A percentile compares a stretch with the other conserved stretches of the same genome.
Evolutionary conservation across 1,284 basidiomycete genomes (phyloP).

Genomic region (Takashimella tepidaria): DNA sequence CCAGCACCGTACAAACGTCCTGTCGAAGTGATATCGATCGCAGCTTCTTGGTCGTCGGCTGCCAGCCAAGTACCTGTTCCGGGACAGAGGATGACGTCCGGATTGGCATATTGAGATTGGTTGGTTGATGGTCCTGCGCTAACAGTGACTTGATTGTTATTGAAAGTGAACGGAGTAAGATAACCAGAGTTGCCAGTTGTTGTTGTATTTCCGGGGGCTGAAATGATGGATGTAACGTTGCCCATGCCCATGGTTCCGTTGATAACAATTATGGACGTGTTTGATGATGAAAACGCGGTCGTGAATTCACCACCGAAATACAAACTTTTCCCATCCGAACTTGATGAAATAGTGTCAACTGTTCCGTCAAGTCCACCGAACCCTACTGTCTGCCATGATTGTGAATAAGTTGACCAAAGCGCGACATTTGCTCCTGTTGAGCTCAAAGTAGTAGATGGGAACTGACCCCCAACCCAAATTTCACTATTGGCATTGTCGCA

Average conservation of each 20-base stretch:
- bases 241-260: conserved; percentile 68
- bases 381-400: conserved; percentile 58
- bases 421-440: conserved; percentile 61
- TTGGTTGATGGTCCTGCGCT: conserved; percentile 66
- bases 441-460: conserved; percentile 50
- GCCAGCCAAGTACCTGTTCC: conserved; percentile 72
- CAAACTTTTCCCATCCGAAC: conserved; percentile 64
- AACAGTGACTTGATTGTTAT: conserved; percentile 54
- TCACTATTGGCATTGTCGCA: conserved; percentile 69
- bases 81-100: conserved; percentile 78
- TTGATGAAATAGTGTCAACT: conserved; percentile 72
- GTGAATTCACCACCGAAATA: conserved; percentile 86
- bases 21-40: conserved; percentile 71
- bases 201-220: conserved; percentile 51
- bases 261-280: conserved; percentile 55
- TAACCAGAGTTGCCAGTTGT: conserved; percentile 84
- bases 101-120: conserved; percentile 61
- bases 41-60: conserved; percentile 61
- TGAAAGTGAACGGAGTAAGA: conserved; percentile 76
- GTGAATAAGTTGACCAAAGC: conserved; percentile 66
- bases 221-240: conserved; percentile 50
- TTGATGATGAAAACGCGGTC: conserved; percentile 59
- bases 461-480: conserved; percentile 81
- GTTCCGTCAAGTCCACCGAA: conserved; percentile 78
- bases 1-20: conserved; percentile 59